phyloP scores from a whole-genome alignment of 768 basidiomycete species.

The Thelephora aurantiotincta region DNA sequence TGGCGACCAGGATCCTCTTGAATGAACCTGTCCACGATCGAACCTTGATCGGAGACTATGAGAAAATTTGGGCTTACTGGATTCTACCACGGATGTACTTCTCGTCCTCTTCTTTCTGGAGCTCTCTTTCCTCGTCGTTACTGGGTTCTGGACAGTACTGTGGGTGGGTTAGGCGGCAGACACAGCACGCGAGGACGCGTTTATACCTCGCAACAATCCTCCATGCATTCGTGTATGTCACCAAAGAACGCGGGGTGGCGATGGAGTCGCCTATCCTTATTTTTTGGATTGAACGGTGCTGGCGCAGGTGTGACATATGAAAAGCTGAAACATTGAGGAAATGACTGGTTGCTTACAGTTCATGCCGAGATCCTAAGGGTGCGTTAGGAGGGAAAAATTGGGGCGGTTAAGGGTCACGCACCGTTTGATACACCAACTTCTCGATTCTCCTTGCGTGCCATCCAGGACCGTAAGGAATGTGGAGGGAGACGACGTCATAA shows the following conservation, averaged over 20 bases:
- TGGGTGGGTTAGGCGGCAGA: neutral
- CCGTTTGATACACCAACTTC: conserved; percentile 43
- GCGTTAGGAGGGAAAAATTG: conserved; percentile 4
- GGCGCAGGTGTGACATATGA: neutral
- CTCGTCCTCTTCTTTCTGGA: conserved; percentile 40
- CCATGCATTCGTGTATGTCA: conserved; percentile 37
- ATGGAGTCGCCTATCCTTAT: conserved; percentile 43
- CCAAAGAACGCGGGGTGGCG: conserved; percentile 54
- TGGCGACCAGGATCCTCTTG: conserved; percentile 49
- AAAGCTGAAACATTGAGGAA: too few relatives aligned
- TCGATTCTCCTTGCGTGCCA: conserved; percentile 44
- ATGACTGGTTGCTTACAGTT: conserved; percentile 24
- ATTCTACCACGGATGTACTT: conserved; percentile 39
- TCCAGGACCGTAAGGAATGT: conserved; percentile 48
- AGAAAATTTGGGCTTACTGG: conserved; percentile 18
- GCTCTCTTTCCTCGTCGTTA: conserved; percentile 37
- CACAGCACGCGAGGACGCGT: neutral
- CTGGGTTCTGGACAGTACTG: conserved; percentile 42
- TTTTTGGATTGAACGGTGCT: conserved; percentile 53
- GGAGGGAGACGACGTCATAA: conserved; percentile 38
- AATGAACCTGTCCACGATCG: conserved; percentile 29
- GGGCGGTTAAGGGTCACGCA: conserved; percentile 11
- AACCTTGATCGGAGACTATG: neutral
- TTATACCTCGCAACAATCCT: conserved; percentile 46
- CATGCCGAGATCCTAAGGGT: conserved; percentile 40